Evolutionary conservation across 1,284 basidiomycete species (phyloP).

Genomic region (Moesziomyces parantarcticus): DNA sequence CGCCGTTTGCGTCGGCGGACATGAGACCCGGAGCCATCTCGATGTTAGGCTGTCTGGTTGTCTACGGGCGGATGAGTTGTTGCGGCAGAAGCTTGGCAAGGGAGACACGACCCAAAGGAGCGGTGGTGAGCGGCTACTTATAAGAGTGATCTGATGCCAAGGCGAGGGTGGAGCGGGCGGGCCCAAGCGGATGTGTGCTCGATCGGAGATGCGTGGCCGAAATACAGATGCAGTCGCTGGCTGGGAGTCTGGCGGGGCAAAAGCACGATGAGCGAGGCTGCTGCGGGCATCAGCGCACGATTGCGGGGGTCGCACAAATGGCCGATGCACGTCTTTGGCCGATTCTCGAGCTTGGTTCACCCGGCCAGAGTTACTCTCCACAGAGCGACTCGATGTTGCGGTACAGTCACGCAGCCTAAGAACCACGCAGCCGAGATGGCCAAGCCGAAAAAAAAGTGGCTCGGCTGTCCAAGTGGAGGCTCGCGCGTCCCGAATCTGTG

Average conservation of each 20-base stretch:
- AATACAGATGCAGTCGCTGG: background rate
- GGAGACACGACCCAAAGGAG: background rate
- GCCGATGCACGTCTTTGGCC: background rate
- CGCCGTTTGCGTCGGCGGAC: slow-evolving; percentile 21
- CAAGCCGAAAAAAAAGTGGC: background rate
- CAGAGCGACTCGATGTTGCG: slow-evolving; percentile 1
- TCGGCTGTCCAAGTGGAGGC: slow-evolving; percentile 12
- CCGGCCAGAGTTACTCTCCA: background rate
- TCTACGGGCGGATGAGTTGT: background rate
- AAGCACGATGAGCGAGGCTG: background rate
- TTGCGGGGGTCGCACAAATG: background rate
- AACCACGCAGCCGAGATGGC: background rate
- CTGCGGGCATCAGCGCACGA: no score
- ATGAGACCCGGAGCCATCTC: slow-evolving; percentile 46
- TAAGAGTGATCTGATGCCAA: background rate
- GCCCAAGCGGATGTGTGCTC: slow-evolving; percentile 29
- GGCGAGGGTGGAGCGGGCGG: slow-evolving; percentile 3
- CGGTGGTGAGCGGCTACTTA: background rate
- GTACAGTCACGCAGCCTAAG: slow-evolving; percentile 13
- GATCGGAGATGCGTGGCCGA: slow-evolving; percentile 31
- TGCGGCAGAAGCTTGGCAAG: background rate
- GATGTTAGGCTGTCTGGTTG: background rate
- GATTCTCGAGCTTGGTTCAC: background rate
- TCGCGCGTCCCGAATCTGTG: background rate
- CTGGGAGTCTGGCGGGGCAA: background rate